Percentiles rank a stretch among this genome's conserved stretches.
phyloP scores from a whole-genome alignment of 345 rosid species.

The Linum lewisii region DNA sequence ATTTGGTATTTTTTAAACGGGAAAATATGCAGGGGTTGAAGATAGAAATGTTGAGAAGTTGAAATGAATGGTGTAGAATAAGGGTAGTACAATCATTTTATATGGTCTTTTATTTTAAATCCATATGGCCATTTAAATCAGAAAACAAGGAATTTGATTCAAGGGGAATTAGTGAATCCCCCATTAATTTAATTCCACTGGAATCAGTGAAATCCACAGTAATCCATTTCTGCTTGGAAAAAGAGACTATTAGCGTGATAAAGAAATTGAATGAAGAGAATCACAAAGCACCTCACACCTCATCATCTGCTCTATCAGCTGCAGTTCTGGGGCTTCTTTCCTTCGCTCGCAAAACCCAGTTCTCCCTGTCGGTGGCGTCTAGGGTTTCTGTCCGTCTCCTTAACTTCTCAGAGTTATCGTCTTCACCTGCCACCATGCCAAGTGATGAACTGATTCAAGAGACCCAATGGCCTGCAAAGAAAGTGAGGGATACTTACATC shows the following conservation, averaged over 20 bases:
- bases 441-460: constrained; percentile 12
- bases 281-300: not conserved
- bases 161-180: too few species aligned
- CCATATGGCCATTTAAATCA: too few species aligned
- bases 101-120: too few species aligned
- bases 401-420: not conserved
- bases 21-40: too few species aligned
- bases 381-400: constrained; percentile 1
- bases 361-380: not conserved
- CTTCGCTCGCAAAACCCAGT: not conserved
- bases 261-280: not conserved
- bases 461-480: constrained; percentile 52
- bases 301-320: not conserved
- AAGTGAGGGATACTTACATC: constrained; percentile 70
- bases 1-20: too few species aligned
- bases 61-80: too few species aligned
- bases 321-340: not conserved
- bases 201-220: too few species aligned
- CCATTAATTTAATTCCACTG: too few species aligned
- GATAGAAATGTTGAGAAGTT: too few species aligned
- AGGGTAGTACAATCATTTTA: too few species aligned
- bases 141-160: too few species aligned
- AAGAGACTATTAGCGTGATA: not conserved
- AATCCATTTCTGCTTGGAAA: too few species aligned
- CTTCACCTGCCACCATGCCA: constrained; percentile 13